These are phyloP conservation scores for Aegilops tauschii DNA, from an alignment of 176 grass and related monocot genomes.

Conservation along the genomic window DNA sequence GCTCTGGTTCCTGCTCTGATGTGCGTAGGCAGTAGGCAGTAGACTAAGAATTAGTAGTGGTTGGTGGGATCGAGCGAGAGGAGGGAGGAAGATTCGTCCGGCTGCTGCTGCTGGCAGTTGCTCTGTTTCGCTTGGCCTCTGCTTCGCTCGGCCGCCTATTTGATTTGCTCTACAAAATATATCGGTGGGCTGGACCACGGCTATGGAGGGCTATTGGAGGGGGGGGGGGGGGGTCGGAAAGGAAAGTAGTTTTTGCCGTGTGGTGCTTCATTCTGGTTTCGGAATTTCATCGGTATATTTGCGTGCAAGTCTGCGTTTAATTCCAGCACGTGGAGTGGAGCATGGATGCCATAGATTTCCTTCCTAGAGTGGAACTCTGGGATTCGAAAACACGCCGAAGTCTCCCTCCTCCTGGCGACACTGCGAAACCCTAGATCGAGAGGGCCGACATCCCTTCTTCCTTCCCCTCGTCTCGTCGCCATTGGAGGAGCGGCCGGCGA, in stretches of 20 bases:
- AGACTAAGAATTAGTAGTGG: neutral
- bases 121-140: conserved; percentile 19
- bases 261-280: neutral
- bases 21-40: neutral
- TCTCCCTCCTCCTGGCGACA: too few relatives aligned
- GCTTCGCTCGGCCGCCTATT: neutral
- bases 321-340: neutral
- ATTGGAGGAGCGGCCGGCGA: too few relatives aligned
- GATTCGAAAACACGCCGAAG: neutral
- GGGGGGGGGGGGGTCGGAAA: neutral
- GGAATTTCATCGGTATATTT: neutral
- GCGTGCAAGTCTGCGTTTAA: neutral
- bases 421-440: too few relatives aligned
- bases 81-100: conserved; percentile 28
- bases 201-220: neutral
- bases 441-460: too few relatives aligned
- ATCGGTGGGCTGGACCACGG: neutral
- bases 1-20: neutral
- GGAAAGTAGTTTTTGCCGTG: neutral
- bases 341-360: neutral
- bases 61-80: neutral
- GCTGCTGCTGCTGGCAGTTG: neutral
- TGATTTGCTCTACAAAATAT: neutral
- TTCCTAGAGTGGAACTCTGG: neutral
- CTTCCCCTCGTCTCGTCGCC: too few relatives aligned